Percentiles rank a stretch among this genome's conserved stretches.
These are phyloP conservation scores for Sugiyamaella americana DNA, from an alignment of 805 yeast genomes.

Conservation along the genomic window DNA sequence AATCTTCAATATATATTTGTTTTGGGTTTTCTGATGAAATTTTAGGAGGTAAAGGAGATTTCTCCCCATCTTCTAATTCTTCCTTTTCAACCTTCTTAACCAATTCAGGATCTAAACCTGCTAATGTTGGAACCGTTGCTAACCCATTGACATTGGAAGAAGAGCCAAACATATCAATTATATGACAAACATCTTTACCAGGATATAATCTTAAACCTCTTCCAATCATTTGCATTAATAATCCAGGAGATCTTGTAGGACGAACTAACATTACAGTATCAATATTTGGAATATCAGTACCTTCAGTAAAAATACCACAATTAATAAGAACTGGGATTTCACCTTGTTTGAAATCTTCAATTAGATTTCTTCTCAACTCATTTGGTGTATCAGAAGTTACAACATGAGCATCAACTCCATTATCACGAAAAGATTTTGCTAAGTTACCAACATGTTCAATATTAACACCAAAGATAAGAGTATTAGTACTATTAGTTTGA, in stretches of 20 bases:
- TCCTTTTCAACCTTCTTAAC: background rate
- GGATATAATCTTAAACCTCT: conserved; percentile 68
- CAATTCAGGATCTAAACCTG: conserved; percentile 18
- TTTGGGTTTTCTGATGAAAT: background rate
- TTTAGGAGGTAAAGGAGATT: background rate
- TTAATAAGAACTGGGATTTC: conserved; percentile 69
- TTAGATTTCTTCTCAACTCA: conserved; percentile 44
- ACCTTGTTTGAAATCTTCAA: conserved; percentile 57
- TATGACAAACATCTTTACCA: conserved; percentile 60
- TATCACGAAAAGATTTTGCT: conserved; percentile 44
- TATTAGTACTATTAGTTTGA: conserved; percentile 42
- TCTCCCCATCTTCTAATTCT: background rate
- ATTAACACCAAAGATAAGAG: conserved; percentile 74
- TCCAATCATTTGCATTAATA: conserved; percentile 84
- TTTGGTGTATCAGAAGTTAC: conserved; percentile 62
- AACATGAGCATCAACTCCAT: conserved; percentile 63
- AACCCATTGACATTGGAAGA: conserved; percentile 41
- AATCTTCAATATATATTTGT: conserved; percentile 7
- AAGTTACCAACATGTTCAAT: conserved; percentile 57
- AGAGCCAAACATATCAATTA: conserved; percentile 72
- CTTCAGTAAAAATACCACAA: conserved; percentile 89
- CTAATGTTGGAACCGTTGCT: conserved; percentile 48
- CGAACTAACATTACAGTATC: conserved; percentile 74
- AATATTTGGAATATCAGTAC: conserved; percentile 87
- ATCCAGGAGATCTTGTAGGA: conserved; percentile 69